These are phyloP conservation scores for Taxillus chinensis DNA, from an alignment of 164 flowering plant species.

Conservation along the genomic window DNA sequence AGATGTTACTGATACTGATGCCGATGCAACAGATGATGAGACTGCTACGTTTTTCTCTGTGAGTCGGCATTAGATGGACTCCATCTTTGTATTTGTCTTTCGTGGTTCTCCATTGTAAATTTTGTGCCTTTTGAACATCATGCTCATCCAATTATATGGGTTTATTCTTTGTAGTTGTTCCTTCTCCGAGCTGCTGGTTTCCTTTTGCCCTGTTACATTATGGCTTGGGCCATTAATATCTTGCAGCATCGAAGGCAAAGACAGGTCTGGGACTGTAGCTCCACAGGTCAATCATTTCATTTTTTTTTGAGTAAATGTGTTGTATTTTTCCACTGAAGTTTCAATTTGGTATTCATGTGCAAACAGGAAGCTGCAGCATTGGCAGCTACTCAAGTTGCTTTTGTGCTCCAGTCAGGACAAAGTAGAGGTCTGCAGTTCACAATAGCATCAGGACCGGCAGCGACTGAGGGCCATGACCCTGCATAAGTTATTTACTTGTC, in stretches of 20 bases:
- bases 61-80: slow-evolving; percentile 11
- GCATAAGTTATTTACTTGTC: slow-evolving; percentile 10
- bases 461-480: slow-evolving; percentile 30
- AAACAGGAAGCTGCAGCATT: slow-evolving; percentile 68
- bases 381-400: slow-evolving; percentile 86
- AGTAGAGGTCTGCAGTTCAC: slow-evolving; percentile 61
- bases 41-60: slow-evolving; percentile 44
- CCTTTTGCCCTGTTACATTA: too few species aligned
- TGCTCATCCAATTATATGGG: background rate
- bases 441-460: slow-evolving; percentile 34
- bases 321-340: background rate
- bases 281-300: background rate
- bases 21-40: slow-evolving; percentile 28
- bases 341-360: background rate
- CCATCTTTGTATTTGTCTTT: background rate
- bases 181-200: too few species aligned
- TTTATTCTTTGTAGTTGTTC: too few species aligned
- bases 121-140: background rate
- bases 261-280: too few species aligned
- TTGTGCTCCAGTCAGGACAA: slow-evolving; percentile 71
- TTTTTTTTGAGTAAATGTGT: background rate
- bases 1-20: slow-evolving; percentile 29
- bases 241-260: too few species aligned
- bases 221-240: too few species aligned
- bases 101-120: background rate